Evolutionary conservation across 202 grass and related monocot species (phyloP), one percentile per base, ranked within the genome.

Genomic region (Miscanthus sacchariflorus): DNA sequence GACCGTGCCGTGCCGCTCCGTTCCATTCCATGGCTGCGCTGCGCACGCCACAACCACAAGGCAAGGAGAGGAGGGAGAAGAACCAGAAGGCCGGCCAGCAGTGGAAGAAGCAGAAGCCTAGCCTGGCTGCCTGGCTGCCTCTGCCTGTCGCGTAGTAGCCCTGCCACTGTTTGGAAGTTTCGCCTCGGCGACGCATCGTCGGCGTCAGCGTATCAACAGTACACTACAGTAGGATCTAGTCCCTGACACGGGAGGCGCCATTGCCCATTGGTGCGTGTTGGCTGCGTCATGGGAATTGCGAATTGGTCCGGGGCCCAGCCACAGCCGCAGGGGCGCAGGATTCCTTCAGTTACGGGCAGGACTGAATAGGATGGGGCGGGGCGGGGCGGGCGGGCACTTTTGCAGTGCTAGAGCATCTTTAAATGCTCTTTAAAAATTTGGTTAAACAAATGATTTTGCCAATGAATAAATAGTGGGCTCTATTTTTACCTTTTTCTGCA

Each of bases 151-250:
- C 65, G 36, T 46, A 80, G 59, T 4, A 48, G 45, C 68, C 24
- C 63, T 70, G 46, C 36, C 39, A 56, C 63, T 43, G 86, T 65
- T 84, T 88, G 87, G 74, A 83, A 88, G 87, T 88, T 88, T 88
- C 80, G 15, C n/a, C 39, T 48, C 80, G 80, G 45, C 72, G 80
- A 82, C 67, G 80, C 45, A 71, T 82, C 67, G 50, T 4, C 49
- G 67, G 18, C 48, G 36, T 43, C 77, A 43, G 9, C 35, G 54
- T 76, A 58, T 58, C n/a, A 35, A 42, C 19, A 40, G 52, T 7
- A 61, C 28, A 11, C 14, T 64, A 19, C 13, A 40, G 35, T 64
- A 63, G 76, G 33, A 78, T 77, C 25, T 21, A 50, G 48, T 50
- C 48, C 61, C 63, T 66, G 56, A 23, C 52, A 58, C 18, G 52